Evolutionary conservation across 139 green algal genomes (phyloP).

Genomic region (Chlamydomonas sp.): DNA sequence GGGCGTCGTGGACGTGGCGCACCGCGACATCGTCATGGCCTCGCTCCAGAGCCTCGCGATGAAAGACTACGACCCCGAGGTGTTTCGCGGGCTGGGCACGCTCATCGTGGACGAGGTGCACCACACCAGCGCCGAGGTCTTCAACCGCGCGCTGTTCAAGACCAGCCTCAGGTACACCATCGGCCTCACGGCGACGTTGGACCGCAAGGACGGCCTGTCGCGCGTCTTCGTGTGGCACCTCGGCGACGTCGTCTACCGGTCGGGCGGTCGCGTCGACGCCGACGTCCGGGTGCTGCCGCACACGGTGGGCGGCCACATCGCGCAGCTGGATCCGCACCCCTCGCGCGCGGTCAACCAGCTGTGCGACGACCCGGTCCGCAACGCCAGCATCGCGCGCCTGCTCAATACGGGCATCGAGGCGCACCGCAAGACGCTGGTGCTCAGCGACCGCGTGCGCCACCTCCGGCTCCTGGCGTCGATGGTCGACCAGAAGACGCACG

Average conservation of each 20-base stretch:
- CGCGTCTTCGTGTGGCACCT: neutral
- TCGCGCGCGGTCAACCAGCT: neutral
- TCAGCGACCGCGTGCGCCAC: neutral
- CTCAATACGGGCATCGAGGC: neutral
- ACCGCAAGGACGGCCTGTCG: neutral
- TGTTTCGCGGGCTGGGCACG: neutral
- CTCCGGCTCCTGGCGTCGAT: conserved; percentile 12
- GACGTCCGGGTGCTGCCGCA: neutral
- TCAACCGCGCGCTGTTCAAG: neutral
- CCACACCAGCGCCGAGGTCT: neutral
- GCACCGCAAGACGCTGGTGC: neutral
- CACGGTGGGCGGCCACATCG: neutral
- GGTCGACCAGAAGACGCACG: neutral
- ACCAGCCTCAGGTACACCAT: neutral
- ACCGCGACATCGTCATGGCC: neutral
- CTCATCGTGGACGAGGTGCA: neutral
- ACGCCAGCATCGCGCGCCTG: neutral
- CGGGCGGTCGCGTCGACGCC: neutral
- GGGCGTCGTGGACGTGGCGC: neutral
- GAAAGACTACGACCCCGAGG: neutral
- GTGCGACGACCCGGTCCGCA: neutral
- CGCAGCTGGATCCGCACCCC: neutral
- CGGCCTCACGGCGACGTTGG: neutral
- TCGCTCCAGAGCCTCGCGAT: neutral
- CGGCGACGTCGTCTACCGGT: neutral